A percentile compares a stretch with the other conserved stretches of the same genome.
phyloP scores from a whole-genome alignment of 805 yeast genomes.

The Saitoella complicata region DNA sequence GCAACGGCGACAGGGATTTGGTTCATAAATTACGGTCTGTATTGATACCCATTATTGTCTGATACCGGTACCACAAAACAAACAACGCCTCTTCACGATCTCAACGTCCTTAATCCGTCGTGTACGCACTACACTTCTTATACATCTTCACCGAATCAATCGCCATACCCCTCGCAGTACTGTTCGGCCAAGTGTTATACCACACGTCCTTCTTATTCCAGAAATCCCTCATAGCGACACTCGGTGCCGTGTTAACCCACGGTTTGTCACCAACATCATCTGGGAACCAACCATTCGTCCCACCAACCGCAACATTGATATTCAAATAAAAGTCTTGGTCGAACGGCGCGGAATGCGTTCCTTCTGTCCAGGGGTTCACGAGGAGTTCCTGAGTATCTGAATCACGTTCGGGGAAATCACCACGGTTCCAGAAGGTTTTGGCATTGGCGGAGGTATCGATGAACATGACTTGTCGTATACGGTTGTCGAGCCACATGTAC shows the following conservation, averaged over 20 bases:
- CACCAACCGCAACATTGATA: slow-evolving; percentile 12
- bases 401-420: slow-evolving; percentile 1
- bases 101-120: too few species aligned
- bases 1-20: too few species aligned
- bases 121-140: not conserved
- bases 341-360: slow-evolving; percentile 6
- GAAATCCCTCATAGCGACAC: slow-evolving; percentile 6
- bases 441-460: slow-evolving; percentile 5
- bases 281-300: slow-evolving; percentile 9
- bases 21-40: too few species aligned
- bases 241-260: slow-evolving; percentile 8
- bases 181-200: slow-evolving; percentile 8
- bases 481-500: slow-evolving; percentile 9
- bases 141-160: slow-evolving; percentile 9
- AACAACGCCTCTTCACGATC: too few species aligned
- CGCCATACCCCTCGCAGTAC: slow-evolving; percentile 5
- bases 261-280: slow-evolving; percentile 9
- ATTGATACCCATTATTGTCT: too few species aligned
- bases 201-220: slow-evolving; percentile 7
- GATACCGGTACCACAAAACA: too few species aligned
- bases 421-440: slow-evolving; percentile 6
- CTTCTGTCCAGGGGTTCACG: slow-evolving; percentile 9
- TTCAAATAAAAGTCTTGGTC: slow-evolving; percentile 11
- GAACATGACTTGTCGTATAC: slow-evolving; percentile 3
- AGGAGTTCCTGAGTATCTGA: slow-evolving; percentile 4